Base-by-base conservation (phyloP, 1,284 basidiomycete genomes). In the Apiotrichum domesticum region DNA sequence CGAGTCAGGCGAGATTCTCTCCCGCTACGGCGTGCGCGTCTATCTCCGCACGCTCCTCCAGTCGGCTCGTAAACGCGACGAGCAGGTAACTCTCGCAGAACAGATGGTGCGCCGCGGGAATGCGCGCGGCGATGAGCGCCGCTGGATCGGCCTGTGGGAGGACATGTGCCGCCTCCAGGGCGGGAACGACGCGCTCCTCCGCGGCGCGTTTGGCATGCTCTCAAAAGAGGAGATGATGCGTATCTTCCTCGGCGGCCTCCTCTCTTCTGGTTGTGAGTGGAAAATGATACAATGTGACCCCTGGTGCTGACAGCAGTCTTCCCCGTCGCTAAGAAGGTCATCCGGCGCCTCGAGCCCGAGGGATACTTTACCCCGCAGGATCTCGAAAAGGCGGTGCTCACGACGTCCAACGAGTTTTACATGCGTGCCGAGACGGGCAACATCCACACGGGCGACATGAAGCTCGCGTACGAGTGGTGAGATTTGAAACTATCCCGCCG, bases 361-460 rank as follows among this genome's bases (percentile, higher is more conserved):
- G 69, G 85, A 3, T 78, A 78, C 0, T 75, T 92, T 14, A 77
- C 81, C 39, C 65, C 80, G 13, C 70, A 76, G 29, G 76, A 77
- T 1, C 78, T 90, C 13, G 91, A 95, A 73, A 82, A 85, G 29
- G 84, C 92, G 9, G 92, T 90, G 61, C 77, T 97, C 32, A 74
- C 83, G 4, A 85, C 84, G 46, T 92, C 90, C 6, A 82, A 84
- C 47, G 93, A 96, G 77, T 86, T 94, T 63, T 97, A 96, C 74
- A 90, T 96, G 71, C 95, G 95, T 65, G 88, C 94, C 4, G 86
- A 82, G 61, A 88, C 86, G 1, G 93, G 90, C 3, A 97, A 96
- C 68, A 87, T 91, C 68, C 88, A 91, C 65, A 83, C 84, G 48
- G 92, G 92, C 5, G 90, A 94, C 52, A 96, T 97, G 92, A 94